Conservation (phyloP, 768 basidiomycete species). For the Russula abietina region DNA sequence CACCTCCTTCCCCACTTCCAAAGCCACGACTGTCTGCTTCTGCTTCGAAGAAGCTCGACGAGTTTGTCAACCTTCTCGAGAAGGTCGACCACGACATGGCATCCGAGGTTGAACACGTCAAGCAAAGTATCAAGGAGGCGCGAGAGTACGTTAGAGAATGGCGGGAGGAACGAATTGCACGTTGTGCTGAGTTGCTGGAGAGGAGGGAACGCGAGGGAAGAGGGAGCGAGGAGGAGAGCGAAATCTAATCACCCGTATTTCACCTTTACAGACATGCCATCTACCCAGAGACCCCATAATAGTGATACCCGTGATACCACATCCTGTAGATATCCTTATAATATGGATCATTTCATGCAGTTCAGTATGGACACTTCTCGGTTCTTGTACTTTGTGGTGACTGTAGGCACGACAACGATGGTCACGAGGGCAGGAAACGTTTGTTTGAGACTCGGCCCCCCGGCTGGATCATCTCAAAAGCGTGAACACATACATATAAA, state of each 20-base stretch:
- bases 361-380: too few relatives aligned
- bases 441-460: background rate
- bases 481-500: slow-evolving; percentile 5
- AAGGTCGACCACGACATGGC: slow-evolving; percentile 22
- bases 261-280: background rate
- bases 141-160: slow-evolving; percentile 16
- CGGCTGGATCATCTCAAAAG: background rate
- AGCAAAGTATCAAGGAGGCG: slow-evolving; percentile 22
- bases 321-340: too few relatives aligned
- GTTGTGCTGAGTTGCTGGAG: slow-evolving; percentile 4
- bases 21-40: slow-evolving; percentile 2
- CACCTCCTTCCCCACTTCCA: background rate
- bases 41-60: slow-evolving; percentile 17
- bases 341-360: background rate
- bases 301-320: background rate
- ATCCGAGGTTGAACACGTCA: slow-evolving; percentile 21
- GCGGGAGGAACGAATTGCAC: slow-evolving; percentile 16
- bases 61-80: slow-evolving; percentile 21
- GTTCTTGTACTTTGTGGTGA: background rate
- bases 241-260: slow-evolving; percentile 6
- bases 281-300: background rate
- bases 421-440: background rate
- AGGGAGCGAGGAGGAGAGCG: slow-evolving; percentile 16
- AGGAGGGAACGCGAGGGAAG: slow-evolving; percentile 13
- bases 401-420: background rate